These are phyloP conservation scores for Stephanodiscus minutulus DNA, from an alignment of 108 stramenopile species.

Conservation along the genomic window DNA sequence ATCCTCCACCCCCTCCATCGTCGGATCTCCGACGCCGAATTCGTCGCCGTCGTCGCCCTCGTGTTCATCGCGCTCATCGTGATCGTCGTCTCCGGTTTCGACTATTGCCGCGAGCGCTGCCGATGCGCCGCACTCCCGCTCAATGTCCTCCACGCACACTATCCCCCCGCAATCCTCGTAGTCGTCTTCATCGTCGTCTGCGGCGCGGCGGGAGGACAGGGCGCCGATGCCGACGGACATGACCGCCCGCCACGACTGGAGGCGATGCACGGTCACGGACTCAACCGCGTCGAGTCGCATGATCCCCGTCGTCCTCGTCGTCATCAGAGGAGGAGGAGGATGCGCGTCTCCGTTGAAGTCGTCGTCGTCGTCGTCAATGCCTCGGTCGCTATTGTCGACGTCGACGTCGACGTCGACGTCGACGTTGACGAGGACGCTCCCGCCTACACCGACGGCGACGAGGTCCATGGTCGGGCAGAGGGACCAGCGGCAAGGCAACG, in stretches of 20 bases:
- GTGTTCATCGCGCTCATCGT: not conserved
- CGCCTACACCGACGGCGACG: conserved; percentile 41
- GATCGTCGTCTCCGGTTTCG: not conserved
- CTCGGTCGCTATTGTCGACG: not conserved
- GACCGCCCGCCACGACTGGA: not conserved
- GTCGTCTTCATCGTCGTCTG: not conserved
- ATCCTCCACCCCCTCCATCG: not conserved
- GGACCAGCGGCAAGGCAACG: conserved; percentile 5
- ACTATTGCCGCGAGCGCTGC: not conserved
- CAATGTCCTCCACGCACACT: not conserved
- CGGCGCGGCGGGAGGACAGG: not conserved
- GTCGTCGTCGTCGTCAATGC: not conserved
- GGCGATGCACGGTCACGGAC: not conserved
- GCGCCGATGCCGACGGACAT: not conserved
- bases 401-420: not conserved
- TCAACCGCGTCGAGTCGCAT: not conserved
- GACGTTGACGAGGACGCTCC: not conserved
- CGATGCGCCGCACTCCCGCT: not conserved
- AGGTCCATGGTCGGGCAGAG: conserved; percentile 85
- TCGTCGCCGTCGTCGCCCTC: not conserved
- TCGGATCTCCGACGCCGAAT: not conserved
- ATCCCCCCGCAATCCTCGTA: not conserved
- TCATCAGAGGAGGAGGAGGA: too few species aligned
- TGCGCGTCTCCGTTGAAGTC: not conserved
- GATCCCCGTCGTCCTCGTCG: not conserved